Conservation (phyloP, 805 yeast genomes). For the Candida rishiriensis region DNA sequence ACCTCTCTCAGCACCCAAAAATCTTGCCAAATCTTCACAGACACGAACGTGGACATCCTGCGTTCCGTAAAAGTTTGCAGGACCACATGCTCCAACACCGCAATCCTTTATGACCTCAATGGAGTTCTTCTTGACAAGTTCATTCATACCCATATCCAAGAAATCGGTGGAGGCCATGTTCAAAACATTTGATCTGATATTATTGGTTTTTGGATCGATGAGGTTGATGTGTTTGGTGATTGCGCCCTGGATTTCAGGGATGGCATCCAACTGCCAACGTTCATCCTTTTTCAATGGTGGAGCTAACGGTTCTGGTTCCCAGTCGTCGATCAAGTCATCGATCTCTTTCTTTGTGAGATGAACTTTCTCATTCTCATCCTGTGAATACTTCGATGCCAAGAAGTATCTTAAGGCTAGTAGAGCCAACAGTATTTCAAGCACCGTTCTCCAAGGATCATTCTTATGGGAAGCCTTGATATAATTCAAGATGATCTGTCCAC, state of each 20-base stretch:
- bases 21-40: constrained; percentile 70
- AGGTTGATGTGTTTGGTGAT: constrained; percentile 37
- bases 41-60: constrained; percentile 84
- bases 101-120: constrained; percentile 54
- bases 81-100: constrained; percentile 99
- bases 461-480: constrained; percentile 85
- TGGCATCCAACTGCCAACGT: constrained; percentile 55
- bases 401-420: constrained; percentile 84
- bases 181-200: constrained; percentile 34
- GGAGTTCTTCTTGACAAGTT: constrained; percentile 47
- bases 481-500: constrained; percentile 54
- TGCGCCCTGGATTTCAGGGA: constrained; percentile 61
- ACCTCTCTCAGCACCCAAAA: constrained; percentile 71
- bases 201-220: constrained; percentile 25
- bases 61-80: constrained; percentile 95
- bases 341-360: constrained; percentile 58
- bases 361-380: constrained; percentile 66
- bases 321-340: constrained; percentile 79
- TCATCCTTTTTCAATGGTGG: constrained; percentile 47
- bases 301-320: constrained; percentile 88
- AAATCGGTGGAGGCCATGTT: constrained; percentile 75
- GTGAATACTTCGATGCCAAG: constrained; percentile 69
- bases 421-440: constrained; percentile 71
- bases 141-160: constrained; percentile 52
- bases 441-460: constrained; percentile 87